Conservation (phyloP, 2,329 filamentous ascomycete species). For the Ambrosiella cleistominuta region DNA sequence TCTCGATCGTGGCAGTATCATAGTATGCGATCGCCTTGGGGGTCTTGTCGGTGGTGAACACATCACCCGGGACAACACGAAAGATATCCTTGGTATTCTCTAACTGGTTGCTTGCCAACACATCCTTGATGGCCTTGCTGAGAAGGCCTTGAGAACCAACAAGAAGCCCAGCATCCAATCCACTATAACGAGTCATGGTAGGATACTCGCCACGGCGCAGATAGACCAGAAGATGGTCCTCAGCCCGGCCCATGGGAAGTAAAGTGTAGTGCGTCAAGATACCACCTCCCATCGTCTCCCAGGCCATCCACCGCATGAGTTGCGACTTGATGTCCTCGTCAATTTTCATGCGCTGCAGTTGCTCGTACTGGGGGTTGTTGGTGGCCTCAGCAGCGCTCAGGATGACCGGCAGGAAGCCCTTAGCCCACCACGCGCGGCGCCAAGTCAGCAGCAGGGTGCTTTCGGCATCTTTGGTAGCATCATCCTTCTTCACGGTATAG, state of each 20-base stretch:
- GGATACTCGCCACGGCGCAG: slow-evolving; percentile 63
- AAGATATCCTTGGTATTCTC: slow-evolving; percentile 45
- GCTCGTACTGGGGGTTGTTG: slow-evolving; percentile 61
- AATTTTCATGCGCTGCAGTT: slow-evolving; percentile 46
- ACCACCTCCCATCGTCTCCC: slow-evolving; percentile 78
- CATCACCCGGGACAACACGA: slow-evolving; percentile 38
- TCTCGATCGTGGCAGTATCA: slow-evolving; percentile 40
- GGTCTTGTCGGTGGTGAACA: slow-evolving; percentile 47
- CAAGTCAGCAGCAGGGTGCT: slow-evolving; percentile 67
- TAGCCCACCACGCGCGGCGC: slow-evolving; percentile 88
- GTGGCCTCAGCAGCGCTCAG: slow-evolving; percentile 64
- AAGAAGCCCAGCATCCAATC: slow-evolving; percentile 54
- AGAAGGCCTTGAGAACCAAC: slow-evolving; percentile 50
- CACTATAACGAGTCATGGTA: slow-evolving; percentile 54
- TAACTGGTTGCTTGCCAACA: slow-evolving; percentile 36
- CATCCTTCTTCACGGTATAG: slow-evolving; percentile 41
- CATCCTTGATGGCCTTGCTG: slow-evolving; percentile 41
- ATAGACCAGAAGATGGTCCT: slow-evolving; percentile 54
- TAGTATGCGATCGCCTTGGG: slow-evolving; percentile 64
- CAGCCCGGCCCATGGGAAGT: slow-evolving; percentile 63
- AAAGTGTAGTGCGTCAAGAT: slow-evolving; percentile 63
- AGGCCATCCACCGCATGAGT: slow-evolving; percentile 74
- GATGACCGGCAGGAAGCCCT: slow-evolving; percentile 76
- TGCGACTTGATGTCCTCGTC: slow-evolving; percentile 48
- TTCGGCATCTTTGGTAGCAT: slow-evolving; percentile 52